Base-by-base conservation (phyloP, 495 filamentous ascomycete genomes). In the Penicilliopsis zonata region DNA sequence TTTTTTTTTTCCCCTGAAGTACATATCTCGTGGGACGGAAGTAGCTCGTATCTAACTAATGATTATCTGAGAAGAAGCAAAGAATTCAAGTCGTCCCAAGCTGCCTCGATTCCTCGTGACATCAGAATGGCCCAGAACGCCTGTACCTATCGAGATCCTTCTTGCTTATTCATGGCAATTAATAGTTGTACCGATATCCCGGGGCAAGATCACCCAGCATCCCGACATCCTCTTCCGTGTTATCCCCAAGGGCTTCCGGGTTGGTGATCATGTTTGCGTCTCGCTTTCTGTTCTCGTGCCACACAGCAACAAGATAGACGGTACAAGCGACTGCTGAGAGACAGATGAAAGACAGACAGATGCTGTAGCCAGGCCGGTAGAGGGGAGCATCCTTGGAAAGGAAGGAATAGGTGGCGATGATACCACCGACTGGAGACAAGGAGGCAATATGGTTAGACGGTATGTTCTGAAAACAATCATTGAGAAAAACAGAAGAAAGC, bases 371-470 rank as follows among this genome's bases (percentile, higher is more conserved):
- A 13, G 69, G 70, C 9, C 59, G 74, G 51, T 79, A 94, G 17
- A 31, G 44, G 2, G 60, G 45, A 2, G 71, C 74, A 49, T 95
- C 84, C 28, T 67, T 74, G 5, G 50, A 42, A 15, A 90, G 42
- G 54, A 96, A 98, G 0, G 76, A 65, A 55, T 80, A 95, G 0
- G 85, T 87, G 0, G 88, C 70, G 34, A 95, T 86, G 41, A 98
- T 92, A 9, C 88, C 90, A 22, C 86, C 87, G 19, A 61, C 50
- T 56, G 26, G 14, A 5, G 25, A 29, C 14, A 14, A 13, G n/a
- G n/a, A 7, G 21, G 7, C 21, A 24, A n/a, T n/a, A 24, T 24
- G 21, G 21, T 7, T 24, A 27, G 2, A 23, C 6, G 12, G 12
- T 9, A 13, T 7, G 28, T 30, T 13, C 28, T 5, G 6, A 5